These are phyloP conservation scores for Xylariomycetidae sp. DNA, from an alignment of 2,329 filamentous ascomycete genomes.

Conservation along the genomic window DNA sequence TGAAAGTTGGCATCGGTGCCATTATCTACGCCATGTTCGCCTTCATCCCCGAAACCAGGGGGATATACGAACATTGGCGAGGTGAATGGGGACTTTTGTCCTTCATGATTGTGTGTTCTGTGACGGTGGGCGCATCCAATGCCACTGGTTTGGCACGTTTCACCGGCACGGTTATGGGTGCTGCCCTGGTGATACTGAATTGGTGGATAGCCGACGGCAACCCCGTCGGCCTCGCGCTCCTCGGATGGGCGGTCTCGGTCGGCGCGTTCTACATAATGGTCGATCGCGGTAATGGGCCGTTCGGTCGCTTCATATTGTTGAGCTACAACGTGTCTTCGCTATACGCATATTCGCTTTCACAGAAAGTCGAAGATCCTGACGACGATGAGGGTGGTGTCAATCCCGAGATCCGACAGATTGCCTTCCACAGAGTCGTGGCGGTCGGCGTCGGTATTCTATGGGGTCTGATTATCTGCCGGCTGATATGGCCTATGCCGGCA, in stretches of 20 bases:
- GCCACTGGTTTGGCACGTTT: conserved; percentile 86
- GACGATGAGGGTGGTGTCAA: conserved; percentile 82
- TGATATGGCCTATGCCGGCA: conserved; percentile 92
- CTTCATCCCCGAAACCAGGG: conserved; percentile 72
- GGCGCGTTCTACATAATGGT: conserved; percentile 89
- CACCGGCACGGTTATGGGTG: conserved; percentile 78
- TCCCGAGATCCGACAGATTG: conserved; percentile 83
- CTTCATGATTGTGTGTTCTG: conserved; percentile 96
- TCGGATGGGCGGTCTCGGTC: conserved; percentile 75
- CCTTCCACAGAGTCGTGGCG: conserved; percentile 77
- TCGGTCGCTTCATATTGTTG: conserved; percentile 88
- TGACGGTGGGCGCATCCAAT: conserved; percentile 95
- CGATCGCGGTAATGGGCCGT: conserved; percentile 74
- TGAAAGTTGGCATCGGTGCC: conserved; percentile 90
- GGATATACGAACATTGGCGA: conserved; percentile 79
- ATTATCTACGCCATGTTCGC: conserved; percentile 84
- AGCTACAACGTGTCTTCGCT: conserved; percentile 94
- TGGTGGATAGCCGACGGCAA: conserved; percentile 76
- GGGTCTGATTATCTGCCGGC: conserved; percentile 82
- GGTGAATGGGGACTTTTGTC: conserved; percentile 95
- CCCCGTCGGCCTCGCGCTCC: conserved; percentile 65
- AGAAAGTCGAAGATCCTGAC: conserved; percentile 71
- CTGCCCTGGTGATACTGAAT: conserved; percentile 63
- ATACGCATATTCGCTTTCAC: conserved; percentile 86
- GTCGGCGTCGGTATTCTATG: conserved; percentile 84